Conservation (phyloP, 129 eudicot species). For the Silybum marianum region DNA sequence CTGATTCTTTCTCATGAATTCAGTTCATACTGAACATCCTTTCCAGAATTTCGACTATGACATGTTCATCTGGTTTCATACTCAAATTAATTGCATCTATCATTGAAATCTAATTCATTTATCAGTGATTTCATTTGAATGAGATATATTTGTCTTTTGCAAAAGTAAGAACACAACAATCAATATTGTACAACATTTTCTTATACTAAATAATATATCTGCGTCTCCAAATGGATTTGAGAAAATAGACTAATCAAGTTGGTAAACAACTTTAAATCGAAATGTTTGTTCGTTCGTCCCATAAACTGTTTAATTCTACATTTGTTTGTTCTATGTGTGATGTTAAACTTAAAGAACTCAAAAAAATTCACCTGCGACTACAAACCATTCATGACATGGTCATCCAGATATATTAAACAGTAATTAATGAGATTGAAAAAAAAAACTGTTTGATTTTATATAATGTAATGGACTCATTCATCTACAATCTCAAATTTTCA, state of each 20-base stretch:
- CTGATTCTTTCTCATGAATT: not conserved
- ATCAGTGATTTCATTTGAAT: not conserved
- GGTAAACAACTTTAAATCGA: not conserved
- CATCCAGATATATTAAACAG: too few species aligned
- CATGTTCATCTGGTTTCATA: not conserved
- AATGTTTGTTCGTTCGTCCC: not conserved
- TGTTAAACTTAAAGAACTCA: too few species aligned
- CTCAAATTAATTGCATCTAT: not conserved
- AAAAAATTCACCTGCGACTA: too few species aligned
- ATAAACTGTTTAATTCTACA: not conserved
- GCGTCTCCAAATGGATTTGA: not conserved
- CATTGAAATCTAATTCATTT: not conserved
- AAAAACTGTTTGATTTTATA: too few species aligned
- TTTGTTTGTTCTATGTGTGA: not conserved
- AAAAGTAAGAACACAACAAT: not conserved
- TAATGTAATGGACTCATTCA: too few species aligned
- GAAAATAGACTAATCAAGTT: not conserved
- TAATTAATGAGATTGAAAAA: too few species aligned
- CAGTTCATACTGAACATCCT: not conserved
- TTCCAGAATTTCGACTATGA: not conserved
- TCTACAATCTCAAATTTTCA: too few species aligned
- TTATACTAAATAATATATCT: not conserved
- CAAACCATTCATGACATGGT: too few species aligned
- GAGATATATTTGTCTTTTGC: not conserved
- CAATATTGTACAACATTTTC: not conserved